A percentile compares a stretch with the other conserved stretches of the same genome.
Evolutionary conservation across 352 stramenopile genomes (phyloP).

Genomic region (Elongisporangium senticosum): DNA sequence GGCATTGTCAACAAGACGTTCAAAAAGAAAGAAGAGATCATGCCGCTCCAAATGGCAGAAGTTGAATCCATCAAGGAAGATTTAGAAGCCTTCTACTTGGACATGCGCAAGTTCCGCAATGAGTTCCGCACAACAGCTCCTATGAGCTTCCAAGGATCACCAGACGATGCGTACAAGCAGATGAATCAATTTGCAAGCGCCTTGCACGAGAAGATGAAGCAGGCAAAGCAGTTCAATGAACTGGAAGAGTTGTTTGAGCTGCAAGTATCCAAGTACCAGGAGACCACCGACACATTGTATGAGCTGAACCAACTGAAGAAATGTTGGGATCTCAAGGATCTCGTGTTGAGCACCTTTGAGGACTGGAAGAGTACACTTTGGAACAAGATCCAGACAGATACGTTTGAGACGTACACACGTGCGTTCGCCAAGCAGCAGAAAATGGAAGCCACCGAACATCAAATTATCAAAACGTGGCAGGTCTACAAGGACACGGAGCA

Average conservation of each 20-base stretch:
- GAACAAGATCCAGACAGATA: slow-evolving; percentile 78
- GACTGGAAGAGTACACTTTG: slow-evolving; percentile 85
- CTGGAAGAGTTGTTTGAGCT: slow-evolving; percentile 85
- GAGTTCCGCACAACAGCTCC: slow-evolving; percentile 92
- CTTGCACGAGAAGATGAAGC: slow-evolving; percentile 74
- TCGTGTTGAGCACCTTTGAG: slow-evolving; percentile 77
- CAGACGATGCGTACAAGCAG: slow-evolving; percentile 80
- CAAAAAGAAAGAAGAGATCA: slow-evolving; percentile 98
- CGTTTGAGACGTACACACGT: slow-evolving; percentile 66
- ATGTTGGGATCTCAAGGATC: slow-evolving; percentile 81
- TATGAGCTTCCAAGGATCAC: slow-evolving; percentile 88
- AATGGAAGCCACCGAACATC: slow-evolving; percentile 71
- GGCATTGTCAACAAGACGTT: slow-evolving; percentile 98
- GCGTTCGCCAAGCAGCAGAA: slow-evolving; percentile 86
- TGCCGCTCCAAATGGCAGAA: slow-evolving; percentile 95
- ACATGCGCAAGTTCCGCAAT: slow-evolving; percentile 93
- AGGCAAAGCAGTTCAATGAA: slow-evolving; percentile 83
- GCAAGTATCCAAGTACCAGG: slow-evolving; percentile 83
- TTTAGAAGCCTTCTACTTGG: slow-evolving; percentile 91
- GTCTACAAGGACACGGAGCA: slow-evolving; percentile 86
- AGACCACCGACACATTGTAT: slow-evolving; percentile 86
- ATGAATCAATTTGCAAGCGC: slow-evolving; percentile 72
- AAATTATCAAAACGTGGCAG: slow-evolving; percentile 85
- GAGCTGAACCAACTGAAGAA: slow-evolving; percentile 85
- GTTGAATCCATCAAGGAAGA: slow-evolving; percentile 93